Evolutionary conservation across 345 rosid genomes (phyloP).

Genomic region (Passiflora organensis): DNA sequence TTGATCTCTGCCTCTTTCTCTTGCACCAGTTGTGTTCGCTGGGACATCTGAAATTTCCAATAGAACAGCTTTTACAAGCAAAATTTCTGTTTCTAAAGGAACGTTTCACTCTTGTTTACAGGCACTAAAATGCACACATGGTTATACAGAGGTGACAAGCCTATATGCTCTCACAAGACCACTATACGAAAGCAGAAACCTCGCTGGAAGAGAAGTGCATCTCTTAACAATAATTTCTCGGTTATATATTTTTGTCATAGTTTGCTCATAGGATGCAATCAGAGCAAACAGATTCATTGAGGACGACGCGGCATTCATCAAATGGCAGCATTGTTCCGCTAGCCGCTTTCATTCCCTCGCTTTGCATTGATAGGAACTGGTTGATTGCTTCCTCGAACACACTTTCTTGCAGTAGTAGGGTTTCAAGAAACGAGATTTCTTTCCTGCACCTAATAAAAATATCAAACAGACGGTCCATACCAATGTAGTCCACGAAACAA

Average conservation of each 20-base stretch:
- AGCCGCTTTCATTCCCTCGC: slow-evolving; percentile 36
- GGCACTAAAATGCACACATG: background rate
- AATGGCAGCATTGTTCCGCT: slow-evolving; percentile 45
- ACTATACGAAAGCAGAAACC: slow-evolving; percentile 55
- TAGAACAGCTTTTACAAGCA: too few relatives aligned
- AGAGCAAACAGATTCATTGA: slow-evolving; percentile 56
- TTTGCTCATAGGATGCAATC: slow-evolving; percentile 58
- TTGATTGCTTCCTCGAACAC: slow-evolving; percentile 59
- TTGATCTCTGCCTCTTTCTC: too few relatives aligned
- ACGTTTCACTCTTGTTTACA: too few relatives aligned
- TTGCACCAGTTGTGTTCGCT: too few relatives aligned
- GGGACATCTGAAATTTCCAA: too few relatives aligned
- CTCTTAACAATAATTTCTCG: slow-evolving; percentile 48
- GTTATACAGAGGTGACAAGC: background rate
- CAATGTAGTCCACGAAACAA: slow-evolving; percentile 60
- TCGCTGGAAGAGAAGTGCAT: slow-evolving; percentile 46
- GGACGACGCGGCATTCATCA: slow-evolving; percentile 37
- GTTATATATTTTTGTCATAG: slow-evolving; percentile 36
- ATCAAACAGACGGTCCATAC: too few relatives aligned
- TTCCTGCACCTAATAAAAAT: too few relatives aligned
- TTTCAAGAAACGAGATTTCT: too few relatives aligned
- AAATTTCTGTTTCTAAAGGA: background rate
- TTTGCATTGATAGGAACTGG: slow-evolving; percentile 50
- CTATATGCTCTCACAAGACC: slow-evolving; percentile 31
- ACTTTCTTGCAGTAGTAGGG: slow-evolving; percentile 51